phyloP scores from a whole-genome alignment of 2,329 filamentous ascomycete species.

The Aspergillus chevalieri region DNA sequence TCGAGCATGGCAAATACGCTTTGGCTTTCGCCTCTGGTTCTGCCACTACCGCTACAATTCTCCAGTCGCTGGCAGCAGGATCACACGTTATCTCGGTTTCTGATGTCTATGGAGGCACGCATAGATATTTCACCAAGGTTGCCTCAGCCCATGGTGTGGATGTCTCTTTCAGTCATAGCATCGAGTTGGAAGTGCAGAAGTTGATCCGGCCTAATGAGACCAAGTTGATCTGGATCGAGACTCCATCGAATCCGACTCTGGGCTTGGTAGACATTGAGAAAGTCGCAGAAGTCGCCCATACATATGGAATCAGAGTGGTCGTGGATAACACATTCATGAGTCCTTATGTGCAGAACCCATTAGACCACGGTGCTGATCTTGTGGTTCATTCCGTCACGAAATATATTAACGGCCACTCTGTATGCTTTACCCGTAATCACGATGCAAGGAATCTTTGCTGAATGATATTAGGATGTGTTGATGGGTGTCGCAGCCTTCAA shows the following conservation, averaged over 20 bases:
- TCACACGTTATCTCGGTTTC: slow-evolving; percentile 95
- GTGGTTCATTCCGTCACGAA: slow-evolving; percentile 97
- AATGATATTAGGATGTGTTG: slow-evolving; percentile 63
- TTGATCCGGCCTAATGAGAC: slow-evolving; percentile 78
- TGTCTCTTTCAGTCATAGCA: slow-evolving; percentile 88
- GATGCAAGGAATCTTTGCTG: slow-evolving; percentile 4
- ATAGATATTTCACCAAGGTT: slow-evolving; percentile 98
- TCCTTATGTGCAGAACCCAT: slow-evolving; percentile 92
- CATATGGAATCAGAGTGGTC: slow-evolving; percentile 87
- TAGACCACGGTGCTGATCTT: slow-evolving; percentile 91
- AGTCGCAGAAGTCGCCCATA: slow-evolving; percentile 74
- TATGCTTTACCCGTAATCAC: slow-evolving; percentile 18
- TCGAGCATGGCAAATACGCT: slow-evolving; percentile 88
- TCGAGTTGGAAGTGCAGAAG: slow-evolving; percentile 77
- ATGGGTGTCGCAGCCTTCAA: slow-evolving; percentile 98
- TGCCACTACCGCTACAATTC: slow-evolving; percentile 84
- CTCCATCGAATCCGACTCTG: slow-evolving; percentile 88
- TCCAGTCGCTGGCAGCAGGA: slow-evolving; percentile 84
- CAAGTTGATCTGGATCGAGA: slow-evolving; percentile 95
- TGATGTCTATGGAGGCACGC: slow-evolving; percentile 95
- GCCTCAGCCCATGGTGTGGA: slow-evolving; percentile 88
- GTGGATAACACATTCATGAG: slow-evolving; percentile 98
- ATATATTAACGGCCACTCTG: slow-evolving; percentile 93
- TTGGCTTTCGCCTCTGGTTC: slow-evolving; percentile 92
- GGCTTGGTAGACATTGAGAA: slow-evolving; percentile 87